Evolutionary conservation across 768 basidiomycete genomes (phyloP), one percentile per base, ranked within the genome.

Genomic region (Amanita molliuscula): DNA sequence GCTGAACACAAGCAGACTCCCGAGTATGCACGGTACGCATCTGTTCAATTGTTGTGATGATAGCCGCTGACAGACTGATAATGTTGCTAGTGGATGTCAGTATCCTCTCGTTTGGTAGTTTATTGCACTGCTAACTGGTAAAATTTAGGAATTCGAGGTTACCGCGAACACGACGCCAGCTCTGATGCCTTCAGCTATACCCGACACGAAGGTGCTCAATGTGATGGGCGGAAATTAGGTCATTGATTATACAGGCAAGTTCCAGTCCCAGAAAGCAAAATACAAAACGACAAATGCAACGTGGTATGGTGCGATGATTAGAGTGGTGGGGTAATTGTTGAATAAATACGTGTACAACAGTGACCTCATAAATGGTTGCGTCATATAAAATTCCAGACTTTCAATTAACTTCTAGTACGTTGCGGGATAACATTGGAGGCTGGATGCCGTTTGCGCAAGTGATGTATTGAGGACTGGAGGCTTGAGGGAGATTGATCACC

Each of bases 1-100:
- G 57, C 77, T 88, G 62, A 92, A 91, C 59, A 91, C 88, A 49
- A 91, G 88, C 65, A 73, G 89, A 58, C 70, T 91, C 40, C 89
- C 89, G 8, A 91, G 89, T 64, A 82, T 81, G 71, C 89, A 92
- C 65, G 88, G 76, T 76, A 47, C 37, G 38, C 54, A 48, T 49
- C 45, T 25, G 2, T 16, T 21, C 15, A 15, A 15, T 42, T 15
- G 41, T 13, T 18, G 10, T 41, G 9, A 13, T 23, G 11, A 23
- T 16, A 20, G 40, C 21, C 6, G 23, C 41, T 49, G 5, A 43
- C 15, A 18, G 7, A 6, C n/a, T 34, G 8, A 11, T 10, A 9
- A 49, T n/a, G 23, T 42, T 38, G 25, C 21, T 21, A 50, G 48
- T 50, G 38, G 48, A 50, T 20, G 48, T 50, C 9, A 50, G 48